Percentiles rank a stretch among this genome's conserved stretches.
Conservation (phyloP, 139 green algal genomes). For the Auxenochlorella pyrenoidosa region DNA sequence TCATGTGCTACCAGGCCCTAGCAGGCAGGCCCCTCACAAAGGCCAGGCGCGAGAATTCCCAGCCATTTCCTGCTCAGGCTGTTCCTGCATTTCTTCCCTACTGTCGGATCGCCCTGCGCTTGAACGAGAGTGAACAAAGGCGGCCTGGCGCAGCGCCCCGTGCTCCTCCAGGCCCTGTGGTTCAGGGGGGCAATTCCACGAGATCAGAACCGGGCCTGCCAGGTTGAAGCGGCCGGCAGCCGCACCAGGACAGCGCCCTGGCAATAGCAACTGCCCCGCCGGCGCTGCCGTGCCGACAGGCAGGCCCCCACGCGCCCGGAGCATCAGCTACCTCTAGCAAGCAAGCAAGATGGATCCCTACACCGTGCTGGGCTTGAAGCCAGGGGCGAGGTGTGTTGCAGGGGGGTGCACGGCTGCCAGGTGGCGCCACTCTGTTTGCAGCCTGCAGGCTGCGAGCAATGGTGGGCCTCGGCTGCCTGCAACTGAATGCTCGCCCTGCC, state of each 20-base stretch:
- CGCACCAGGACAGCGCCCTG: background rate
- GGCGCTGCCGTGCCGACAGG: background rate
- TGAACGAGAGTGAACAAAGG: no score
- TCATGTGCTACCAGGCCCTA: no score
- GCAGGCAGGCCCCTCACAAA: no score
- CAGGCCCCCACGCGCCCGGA: background rate
- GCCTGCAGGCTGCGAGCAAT: no score
- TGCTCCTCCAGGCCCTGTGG: no score
- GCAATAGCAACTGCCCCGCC: background rate
- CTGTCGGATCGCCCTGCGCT: no score
- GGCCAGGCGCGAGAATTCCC: no score
- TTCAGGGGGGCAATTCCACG: no score
- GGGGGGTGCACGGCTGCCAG: background rate
- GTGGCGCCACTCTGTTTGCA: no score
- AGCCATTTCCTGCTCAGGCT: no score
- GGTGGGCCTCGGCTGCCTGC: background rate
- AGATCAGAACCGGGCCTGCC: background rate
- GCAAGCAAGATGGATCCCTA: constrained; percentile 53
- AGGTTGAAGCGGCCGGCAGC: background rate
- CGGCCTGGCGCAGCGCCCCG: no score
- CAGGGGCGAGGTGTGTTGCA: constrained; percentile 12
- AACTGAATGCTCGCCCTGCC: background rate
- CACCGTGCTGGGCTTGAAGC: constrained; percentile 55
- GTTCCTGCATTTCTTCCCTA: no score
- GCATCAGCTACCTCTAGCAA: background rate